These are phyloP conservation scores for Nemania abortiva DNA, from an alignment of 2,329 filamentous ascomycete species.

Conservation along the genomic window DNA sequence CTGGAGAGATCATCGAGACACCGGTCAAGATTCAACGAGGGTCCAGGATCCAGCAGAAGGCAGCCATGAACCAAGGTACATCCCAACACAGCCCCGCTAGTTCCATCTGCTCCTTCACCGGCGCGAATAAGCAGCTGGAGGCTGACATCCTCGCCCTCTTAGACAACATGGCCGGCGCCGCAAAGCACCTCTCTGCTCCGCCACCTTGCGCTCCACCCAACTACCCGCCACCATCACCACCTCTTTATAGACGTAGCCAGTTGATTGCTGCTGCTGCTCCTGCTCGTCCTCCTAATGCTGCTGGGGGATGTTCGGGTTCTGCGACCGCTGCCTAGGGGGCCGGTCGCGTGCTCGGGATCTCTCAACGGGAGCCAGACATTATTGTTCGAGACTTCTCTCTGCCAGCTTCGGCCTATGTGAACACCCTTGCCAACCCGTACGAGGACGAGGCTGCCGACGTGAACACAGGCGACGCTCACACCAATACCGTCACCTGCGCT, in stretches of 20 bases:
- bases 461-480: not conserved
- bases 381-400: slow-evolving; percentile 29
- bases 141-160: not conserved
- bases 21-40: not conserved
- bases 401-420: not conserved
- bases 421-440: slow-evolving; percentile 13
- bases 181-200: not conserved
- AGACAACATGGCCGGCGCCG: slow-evolving; percentile 3
- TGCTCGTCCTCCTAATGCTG: not conserved
- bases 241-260: not conserved
- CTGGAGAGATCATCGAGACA: not conserved
- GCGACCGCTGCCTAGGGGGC: slow-evolving; percentile 13
- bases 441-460: not conserved
- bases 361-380: slow-evolving; percentile 12
- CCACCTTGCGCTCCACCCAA: slow-evolving; percentile 20
- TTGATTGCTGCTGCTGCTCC: not conserved
- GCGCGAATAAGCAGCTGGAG: not conserved
- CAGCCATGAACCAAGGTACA: slow-evolving; percentile 12
- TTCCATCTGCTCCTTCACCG: not conserved
- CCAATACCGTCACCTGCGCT: not conserved
- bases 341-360: slow-evolving; percentile 12
- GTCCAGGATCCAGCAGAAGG: not conserved
- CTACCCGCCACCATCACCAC: slow-evolving; percentile 23
- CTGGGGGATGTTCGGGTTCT: not conserved
- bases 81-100: not conserved